A percentile compares a stretch with the other conserved stretches of the same genome.
phyloP scores from a whole-genome alignment of 805 yeast genomes.

The Kuraishia ogatae region DNA sequence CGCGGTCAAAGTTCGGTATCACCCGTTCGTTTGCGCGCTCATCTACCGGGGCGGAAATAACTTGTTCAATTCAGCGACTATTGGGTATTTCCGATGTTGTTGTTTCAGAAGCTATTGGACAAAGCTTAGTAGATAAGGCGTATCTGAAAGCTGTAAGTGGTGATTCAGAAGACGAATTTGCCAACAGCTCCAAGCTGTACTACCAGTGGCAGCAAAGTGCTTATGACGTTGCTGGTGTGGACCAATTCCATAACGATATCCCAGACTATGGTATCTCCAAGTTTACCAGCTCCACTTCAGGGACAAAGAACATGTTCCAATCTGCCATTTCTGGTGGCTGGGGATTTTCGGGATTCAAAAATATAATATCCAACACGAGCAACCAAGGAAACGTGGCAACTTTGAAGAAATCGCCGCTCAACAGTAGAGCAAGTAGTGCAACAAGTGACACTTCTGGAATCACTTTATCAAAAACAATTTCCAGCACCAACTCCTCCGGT shows the following conservation, averaged over 20 bases:
- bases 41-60: slow-evolving; percentile 51
- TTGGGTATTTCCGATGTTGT: slow-evolving; percentile 36
- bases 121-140: slow-evolving; percentile 54
- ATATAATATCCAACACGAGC: not conserved
- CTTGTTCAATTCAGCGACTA: slow-evolving; percentile 47
- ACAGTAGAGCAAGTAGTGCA: not conserved
- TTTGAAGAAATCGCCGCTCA: not conserved
- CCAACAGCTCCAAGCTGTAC: slow-evolving; percentile 61
- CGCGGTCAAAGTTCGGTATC: slow-evolving; percentile 54
- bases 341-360: not conserved
- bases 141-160: slow-evolving; percentile 54
- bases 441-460: slow-evolving; percentile 1
- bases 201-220: slow-evolving; percentile 79
- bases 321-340: not conserved
- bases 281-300: not conserved
- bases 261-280: not conserved
- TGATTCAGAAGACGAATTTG: slow-evolving; percentile 49
- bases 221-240: slow-evolving; percentile 41
- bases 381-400: not conserved
- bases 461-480: slow-evolving; percentile 5
- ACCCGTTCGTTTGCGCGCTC: slow-evolving; percentile 59
- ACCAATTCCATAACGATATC: not conserved
- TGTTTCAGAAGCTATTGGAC: slow-evolving; percentile 67
- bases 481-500: slow-evolving; percentile 4
- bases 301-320: not conserved